phyloP scores from a whole-genome alignment of 352 stramenopile genomes.

The Sclerospora graminicola region DNA sequence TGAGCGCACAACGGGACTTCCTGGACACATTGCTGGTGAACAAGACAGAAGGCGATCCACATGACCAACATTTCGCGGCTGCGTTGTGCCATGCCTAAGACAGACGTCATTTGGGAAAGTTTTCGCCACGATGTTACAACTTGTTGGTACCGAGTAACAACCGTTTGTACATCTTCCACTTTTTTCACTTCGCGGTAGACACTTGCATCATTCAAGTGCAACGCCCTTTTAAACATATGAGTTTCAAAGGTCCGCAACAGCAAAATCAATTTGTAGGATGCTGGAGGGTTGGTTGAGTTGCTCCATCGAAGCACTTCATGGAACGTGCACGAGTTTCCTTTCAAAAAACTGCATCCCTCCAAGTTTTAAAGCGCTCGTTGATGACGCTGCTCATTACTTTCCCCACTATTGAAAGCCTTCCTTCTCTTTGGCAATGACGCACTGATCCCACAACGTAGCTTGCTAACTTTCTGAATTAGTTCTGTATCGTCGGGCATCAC shows the following conservation, averaged over 20 bases:
- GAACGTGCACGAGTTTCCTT: conserved; percentile 10
- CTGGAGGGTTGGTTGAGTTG: conserved; percentile 1
- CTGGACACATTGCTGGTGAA: conserved; percentile 14
- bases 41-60: conserved; percentile 35
- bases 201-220: neutral
- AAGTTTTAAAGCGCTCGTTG: conserved; percentile 12
- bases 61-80: conserved; percentile 30
- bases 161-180: conserved; percentile 6
- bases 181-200: neutral
- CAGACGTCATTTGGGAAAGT: conserved; percentile 3
- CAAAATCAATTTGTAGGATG: conserved; percentile 8
- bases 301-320: conserved; percentile 7
- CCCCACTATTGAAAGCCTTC: neutral
- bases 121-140: conserved; percentile 7
- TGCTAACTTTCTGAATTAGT: conserved; percentile 5
- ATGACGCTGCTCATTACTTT: conserved; percentile 10
- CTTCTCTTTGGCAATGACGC: conserved; percentile 2
- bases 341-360: conserved; percentile 6
- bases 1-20: conserved; percentile 9
- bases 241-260: conserved; percentile 21
- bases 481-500: neutral
- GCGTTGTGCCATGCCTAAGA: conserved; percentile 22
- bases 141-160: conserved; percentile 12
- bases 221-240: conserved; percentile 18
- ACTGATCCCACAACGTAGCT: conserved; percentile 1